Conservation (phyloP, 2,329 filamentous ascomycete species). For the Trichophyton equinum region DNA sequence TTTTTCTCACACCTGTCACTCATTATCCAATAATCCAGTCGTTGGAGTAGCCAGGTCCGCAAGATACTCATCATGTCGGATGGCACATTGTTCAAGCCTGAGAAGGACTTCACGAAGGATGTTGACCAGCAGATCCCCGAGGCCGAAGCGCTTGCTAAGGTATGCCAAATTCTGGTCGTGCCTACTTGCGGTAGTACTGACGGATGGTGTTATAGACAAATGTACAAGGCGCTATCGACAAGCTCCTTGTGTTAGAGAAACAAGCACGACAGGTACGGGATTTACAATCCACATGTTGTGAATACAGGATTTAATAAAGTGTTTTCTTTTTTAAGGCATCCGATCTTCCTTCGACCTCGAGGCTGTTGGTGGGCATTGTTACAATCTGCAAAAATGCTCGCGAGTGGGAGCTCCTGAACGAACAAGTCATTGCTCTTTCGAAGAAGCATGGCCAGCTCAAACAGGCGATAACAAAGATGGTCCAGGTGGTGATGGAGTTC, state of each 20-base stretch:
- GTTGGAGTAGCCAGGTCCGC: not conserved
- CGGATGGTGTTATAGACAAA: conserved; percentile 38
- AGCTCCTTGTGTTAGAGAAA: conserved; percentile 84
- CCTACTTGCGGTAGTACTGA: conserved; percentile 9
- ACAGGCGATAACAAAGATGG: conserved; percentile 97
- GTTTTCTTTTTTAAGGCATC: conserved; percentile 52
- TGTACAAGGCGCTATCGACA: conserved; percentile 79
- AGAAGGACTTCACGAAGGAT: conserved; percentile 98
- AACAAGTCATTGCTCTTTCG: conserved; percentile 87
- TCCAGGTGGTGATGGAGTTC: conserved; percentile 89
- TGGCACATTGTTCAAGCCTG: conserved; percentile 67
- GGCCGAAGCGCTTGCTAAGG: conserved; percentile 79
- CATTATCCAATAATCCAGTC: not conserved
- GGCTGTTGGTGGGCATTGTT: conserved; percentile 75
- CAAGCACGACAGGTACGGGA: conserved; percentile 76
- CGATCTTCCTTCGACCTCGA: conserved; percentile 88
- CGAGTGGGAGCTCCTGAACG: conserved; percentile 91
- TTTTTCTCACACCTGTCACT: not conserved
- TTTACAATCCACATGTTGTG: not conserved
- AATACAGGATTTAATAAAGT: not conserved
- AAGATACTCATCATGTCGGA: conserved; percentile 56
- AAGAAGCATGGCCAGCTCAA: conserved; percentile 99
- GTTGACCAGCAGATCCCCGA: conserved; percentile 84
- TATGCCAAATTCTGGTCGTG: conserved; percentile 27
- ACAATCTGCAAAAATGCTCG: conserved; percentile 86